Conservation (phyloP, 1,139 yeast genomes). For the Magnusiomyces tetraspermus region DNA sequence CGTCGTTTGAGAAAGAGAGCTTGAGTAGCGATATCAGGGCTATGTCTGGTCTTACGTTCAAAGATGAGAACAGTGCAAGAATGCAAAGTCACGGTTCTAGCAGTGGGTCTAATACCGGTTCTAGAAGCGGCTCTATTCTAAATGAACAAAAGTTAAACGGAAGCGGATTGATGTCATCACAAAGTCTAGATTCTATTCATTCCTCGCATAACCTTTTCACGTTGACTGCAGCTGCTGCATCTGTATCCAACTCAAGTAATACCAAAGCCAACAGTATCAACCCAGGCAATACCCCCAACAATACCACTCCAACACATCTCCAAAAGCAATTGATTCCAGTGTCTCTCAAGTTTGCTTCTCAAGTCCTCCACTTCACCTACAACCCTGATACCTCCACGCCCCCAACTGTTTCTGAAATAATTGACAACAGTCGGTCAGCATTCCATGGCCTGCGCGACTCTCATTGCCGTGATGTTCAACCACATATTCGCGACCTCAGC, state of each 20-base stretch:
- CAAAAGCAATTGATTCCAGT: constrained; percentile 37
- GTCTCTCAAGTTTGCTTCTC: constrained; percentile 37
- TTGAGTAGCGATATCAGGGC: too few relatives aligned
- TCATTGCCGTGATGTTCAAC: too few relatives aligned
- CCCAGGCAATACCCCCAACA: background rate
- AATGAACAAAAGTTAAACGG: too few relatives aligned
- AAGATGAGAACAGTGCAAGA: too few relatives aligned
- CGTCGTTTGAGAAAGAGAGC: too few relatives aligned
- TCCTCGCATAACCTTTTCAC: background rate
- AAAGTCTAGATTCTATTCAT: too few relatives aligned
- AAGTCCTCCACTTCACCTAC: constrained; percentile 47
- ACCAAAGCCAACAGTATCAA: background rate
- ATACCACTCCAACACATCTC: constrained; percentile 12
- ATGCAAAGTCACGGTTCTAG: too few relatives aligned
- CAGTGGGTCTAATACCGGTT: too few relatives aligned
- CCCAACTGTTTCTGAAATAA: constrained; percentile 55
- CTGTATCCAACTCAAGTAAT: background rate
- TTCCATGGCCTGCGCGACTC: constrained; percentile 39
- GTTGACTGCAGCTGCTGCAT: background rate
- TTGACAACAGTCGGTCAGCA: constrained; percentile 65
- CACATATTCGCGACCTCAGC: constrained; percentile 25
- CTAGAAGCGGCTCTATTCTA: too few relatives aligned
- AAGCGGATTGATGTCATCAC: too few relatives aligned
- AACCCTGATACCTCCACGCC: constrained; percentile 54
- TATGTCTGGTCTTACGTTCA: too few relatives aligned